These are phyloP conservation scores for Ceratocystis papillata DNA, from an alignment of 2,329 filamentous ascomycete species.

Conservation along the genomic window DNA sequence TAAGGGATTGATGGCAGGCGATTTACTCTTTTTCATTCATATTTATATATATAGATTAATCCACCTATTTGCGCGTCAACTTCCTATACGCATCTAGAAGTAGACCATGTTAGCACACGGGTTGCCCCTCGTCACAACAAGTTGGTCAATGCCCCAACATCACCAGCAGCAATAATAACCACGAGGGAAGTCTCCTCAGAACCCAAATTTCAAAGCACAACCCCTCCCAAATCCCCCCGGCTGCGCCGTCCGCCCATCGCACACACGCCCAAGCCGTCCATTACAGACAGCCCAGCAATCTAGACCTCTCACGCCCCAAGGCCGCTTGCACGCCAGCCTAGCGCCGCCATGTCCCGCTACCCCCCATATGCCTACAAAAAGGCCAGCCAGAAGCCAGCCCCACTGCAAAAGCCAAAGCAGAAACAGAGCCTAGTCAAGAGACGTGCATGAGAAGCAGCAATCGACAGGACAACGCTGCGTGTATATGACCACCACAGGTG, in stretches of 20 bases:
- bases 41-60: not conserved
- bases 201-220: conserved; percentile 35
- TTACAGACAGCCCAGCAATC: conserved; percentile 17
- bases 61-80: not conserved
- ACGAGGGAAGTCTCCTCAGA: conserved; percentile 29
- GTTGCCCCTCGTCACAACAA: not conserved
- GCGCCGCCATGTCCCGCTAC: not conserved
- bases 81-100: not conserved
- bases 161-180: too few species aligned
- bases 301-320: not conserved
- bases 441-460: conserved; percentile 20
- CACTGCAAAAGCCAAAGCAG: not conserved
- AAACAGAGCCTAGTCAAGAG: conserved; percentile 8
- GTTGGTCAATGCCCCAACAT: too few species aligned
- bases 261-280: conserved; percentile 21
- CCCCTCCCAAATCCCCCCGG: conserved; percentile 30
- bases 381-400: not conserved
- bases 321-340: not conserved
- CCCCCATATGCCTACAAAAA: not conserved
- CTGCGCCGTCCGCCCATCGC: conserved; percentile 23
- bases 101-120: not conserved
- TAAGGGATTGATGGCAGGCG: not conserved
- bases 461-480: not conserved
- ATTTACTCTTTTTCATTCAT: not conserved
- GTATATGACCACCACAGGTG: not conserved